A percentile compares a stretch with the other conserved stretches of the same genome.
phyloP scores from a whole-genome alignment of 2,329 filamentous ascomycete genomes.

The Mycosphaerelloides madeirae region DNA sequence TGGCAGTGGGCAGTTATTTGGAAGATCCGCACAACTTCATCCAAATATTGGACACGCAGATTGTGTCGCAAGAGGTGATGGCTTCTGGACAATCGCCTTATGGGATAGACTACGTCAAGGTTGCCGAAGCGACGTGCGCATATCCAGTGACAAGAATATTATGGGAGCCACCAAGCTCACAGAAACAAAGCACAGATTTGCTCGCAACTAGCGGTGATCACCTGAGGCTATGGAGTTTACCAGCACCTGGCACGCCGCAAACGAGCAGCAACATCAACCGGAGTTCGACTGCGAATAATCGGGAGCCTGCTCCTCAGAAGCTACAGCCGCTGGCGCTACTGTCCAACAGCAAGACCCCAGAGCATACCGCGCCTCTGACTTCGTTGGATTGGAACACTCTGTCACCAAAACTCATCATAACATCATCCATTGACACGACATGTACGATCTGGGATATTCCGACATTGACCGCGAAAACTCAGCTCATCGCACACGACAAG shows the following conservation, averaged over 20 bases:
- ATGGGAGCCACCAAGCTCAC: constrained; percentile 92
- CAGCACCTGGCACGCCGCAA: constrained; percentile 39
- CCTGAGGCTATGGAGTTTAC: constrained; percentile 87
- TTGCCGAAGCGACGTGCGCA: constrained; percentile 94
- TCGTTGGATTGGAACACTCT: constrained; percentile 98
- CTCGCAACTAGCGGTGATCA: constrained; percentile 94
- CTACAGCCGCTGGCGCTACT: constrained; percentile 86
- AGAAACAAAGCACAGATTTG: constrained; percentile 92
- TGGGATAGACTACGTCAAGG: constrained; percentile 82
- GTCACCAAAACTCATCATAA: constrained; percentile 95
- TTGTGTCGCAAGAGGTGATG: constrained; percentile 64
- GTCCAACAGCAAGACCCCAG: constrained; percentile 96
- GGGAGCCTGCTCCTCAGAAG: constrained; percentile 63
- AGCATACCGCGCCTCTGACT: constrained; percentile 93
- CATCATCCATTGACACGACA: constrained; percentile 96
- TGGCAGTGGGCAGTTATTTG: constrained; percentile 91
- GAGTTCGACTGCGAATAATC: constrained; percentile 58
- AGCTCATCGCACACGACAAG: constrained; percentile 97
- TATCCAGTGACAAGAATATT: constrained; percentile 93
- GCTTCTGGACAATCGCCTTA: constrained; percentile 66
- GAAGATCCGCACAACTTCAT: constrained; percentile 99
- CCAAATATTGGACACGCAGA: constrained; percentile 89
- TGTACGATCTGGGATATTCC: constrained; percentile 99
- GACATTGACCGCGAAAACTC: constrained; percentile 93
- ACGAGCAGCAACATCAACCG: constrained; percentile 59